Evolutionary conservation across 1,139 yeast species (phyloP), one percentile per base, ranked within the genome.

Genomic region (Suhomyces maxii): DNA sequence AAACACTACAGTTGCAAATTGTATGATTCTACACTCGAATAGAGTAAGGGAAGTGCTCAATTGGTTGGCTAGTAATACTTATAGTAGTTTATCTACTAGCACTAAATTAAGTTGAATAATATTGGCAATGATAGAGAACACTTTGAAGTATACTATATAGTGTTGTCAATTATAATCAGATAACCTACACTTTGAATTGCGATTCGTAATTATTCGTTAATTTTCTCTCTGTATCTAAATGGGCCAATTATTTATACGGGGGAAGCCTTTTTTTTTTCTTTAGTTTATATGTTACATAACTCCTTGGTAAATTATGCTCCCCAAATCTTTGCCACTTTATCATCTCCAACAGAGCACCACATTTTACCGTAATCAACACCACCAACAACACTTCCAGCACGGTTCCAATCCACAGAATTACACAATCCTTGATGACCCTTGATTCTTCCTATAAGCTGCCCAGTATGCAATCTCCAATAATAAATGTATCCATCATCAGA

Each of bases 261-360:
- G n/a, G n/a, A n/a, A n/a, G n/a, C n/a, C 30, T 26, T 7, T n/a
- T 12, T 5, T 13, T 34, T 10, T 12, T 34, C 12, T 10, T 14
- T 14, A 33, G 36, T 34, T 12, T 28, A 11, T 9, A 6, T 28
- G 31, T 28, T 18, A 18, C 23, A 18, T 18, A 4, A 18, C 7
- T 32, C n/a, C 28, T 33, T 34, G 36, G 13, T n/a, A 10, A 32
- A 30, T 38, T 34, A 37, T 25, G 47, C 26, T 1, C 85, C 86
- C 91, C 91, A 86, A 6, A 86, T 71, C 53, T 80, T 82, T 2
- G 85, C 84, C 26, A 70, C 61, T 12, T 80, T 78, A 63, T 90
- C 97, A 64, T 90, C 97, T 13, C 95, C 89, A 13, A 90, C 95
- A 32, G 95, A 84, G 26, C 89, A 90, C 80, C 90, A 83, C 60